Evolutionary conservation across 2,329 filamentous ascomycete species (phyloP), one percentile per base, ranked within the genome.

Genomic region (Diaporthe eres): DNA sequence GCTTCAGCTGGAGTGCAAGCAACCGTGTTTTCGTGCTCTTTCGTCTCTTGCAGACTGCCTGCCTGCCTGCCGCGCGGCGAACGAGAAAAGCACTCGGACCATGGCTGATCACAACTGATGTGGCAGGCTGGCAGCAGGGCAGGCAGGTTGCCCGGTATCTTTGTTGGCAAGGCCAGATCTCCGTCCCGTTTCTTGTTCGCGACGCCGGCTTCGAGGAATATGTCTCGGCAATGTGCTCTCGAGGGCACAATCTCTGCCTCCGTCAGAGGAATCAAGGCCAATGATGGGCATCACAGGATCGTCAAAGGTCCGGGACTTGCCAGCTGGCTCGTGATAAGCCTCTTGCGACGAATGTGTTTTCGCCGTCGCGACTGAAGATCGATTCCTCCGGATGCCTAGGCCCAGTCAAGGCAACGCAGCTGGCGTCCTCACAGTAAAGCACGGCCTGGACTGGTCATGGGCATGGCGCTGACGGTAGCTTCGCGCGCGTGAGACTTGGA

Each of bases 1-100:
- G 61, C 55, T 63, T 74, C 37, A 42, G 47, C 39, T 53, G 63
- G 49, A 25, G 63, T 65, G 71, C 74, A 74, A 74, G n/a, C 60
- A 71, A 47, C 75, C 71, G 65, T 10, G 31, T n/a, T 55, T 51
- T 63, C 25, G 34, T 47, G 47, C 42, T 44, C 39, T 17, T 34
- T 34, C 28, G 25, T 39, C n/a, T 12, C 15, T n/a, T 44, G 47
- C 47, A 68, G 65, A 39, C 65, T 68, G 65, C 63, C 44, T 51
- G 42, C 5, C 63, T 67, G 63, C 63, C 63, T 68, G 63, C 63
- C 63, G 63, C 44, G 63, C 63, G 10, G 31, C 19, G 28, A 25
- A 51, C 12, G 44, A 37, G 47, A 15, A 25, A 44, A 28, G 61
- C 42, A 67, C 28, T n/a, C 61, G 25, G 42, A n/a, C 28, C 39